Percentiles rank a stretch among this genome's conserved stretches.
Evolutionary conservation across 345 rosid genomes (phyloP).

Genomic region (Eutrema japonicum): DNA sequence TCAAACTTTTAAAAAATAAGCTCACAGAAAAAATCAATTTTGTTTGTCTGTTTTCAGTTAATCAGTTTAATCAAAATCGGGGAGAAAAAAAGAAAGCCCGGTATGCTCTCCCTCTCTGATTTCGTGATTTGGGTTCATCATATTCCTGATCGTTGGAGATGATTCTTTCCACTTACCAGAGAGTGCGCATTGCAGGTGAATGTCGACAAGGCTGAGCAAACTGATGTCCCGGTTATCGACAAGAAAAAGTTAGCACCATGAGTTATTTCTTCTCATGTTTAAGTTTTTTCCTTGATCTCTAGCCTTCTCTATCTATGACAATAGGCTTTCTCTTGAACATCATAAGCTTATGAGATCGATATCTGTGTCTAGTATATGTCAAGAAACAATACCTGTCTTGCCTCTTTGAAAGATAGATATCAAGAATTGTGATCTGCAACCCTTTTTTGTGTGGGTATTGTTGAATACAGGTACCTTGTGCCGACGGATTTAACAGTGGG

Average conservation of each 20-base stretch:
- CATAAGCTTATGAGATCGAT: too few relatives aligned
- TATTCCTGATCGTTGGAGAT: background rate
- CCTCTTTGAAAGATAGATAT: too few relatives aligned
- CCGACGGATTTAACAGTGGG: slow-evolving; percentile 79
- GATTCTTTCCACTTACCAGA: background rate
- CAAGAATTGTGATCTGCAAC: too few relatives aligned
- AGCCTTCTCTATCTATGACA: background rate
- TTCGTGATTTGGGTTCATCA: background rate
- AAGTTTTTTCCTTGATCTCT: too few relatives aligned
- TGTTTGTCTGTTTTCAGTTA: too few relatives aligned
- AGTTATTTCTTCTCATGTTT: slow-evolving; percentile 20
- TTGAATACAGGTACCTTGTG: slow-evolving; percentile 64
- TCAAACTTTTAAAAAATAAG: background rate
- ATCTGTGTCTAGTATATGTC: too few relatives aligned
- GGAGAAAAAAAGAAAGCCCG: background rate
- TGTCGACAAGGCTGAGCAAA: slow-evolving; percentile 73
- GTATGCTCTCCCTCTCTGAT: background rate
- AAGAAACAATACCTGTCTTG: too few relatives aligned
- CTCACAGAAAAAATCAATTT: too few relatives aligned
- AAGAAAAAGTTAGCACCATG: slow-evolving; percentile 67
- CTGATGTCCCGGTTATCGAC: slow-evolving; percentile 78
- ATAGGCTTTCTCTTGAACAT: background rate
- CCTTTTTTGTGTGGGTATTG: background rate
- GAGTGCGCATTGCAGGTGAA: slow-evolving; percentile 57
- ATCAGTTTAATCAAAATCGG: too few relatives aligned